Conservation (phyloP, 176 grass and related monocot genomes). For the Musa itinerans region DNA sequence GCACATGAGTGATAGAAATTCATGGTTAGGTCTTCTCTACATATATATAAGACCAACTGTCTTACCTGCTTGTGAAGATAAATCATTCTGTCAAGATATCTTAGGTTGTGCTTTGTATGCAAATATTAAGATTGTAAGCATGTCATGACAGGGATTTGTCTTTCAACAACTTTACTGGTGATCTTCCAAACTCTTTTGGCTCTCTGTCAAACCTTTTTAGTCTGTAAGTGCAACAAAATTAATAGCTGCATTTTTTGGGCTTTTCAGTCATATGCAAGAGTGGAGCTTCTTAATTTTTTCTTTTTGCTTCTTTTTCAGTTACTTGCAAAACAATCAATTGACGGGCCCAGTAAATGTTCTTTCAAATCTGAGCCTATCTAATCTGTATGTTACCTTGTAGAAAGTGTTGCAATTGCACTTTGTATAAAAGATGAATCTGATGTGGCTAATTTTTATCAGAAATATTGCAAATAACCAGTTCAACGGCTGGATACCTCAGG, state of each 20-base stretch:
- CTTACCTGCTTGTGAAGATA: background rate
- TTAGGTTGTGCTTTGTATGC: slow-evolving; percentile 7
- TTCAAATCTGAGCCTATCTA: slow-evolving; percentile 54
- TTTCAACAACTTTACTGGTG: slow-evolving; percentile 62
- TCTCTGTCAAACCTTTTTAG: slow-evolving; percentile 55
- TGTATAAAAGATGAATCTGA: slow-evolving; percentile 9
- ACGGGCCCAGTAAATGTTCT: slow-evolving; percentile 78
- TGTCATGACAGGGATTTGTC: slow-evolving; percentile 66
- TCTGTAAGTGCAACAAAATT: slow-evolving; percentile 42
- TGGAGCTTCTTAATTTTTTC: slow-evolving; percentile 9
- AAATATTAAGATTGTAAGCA: background rate
- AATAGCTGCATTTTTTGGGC: slow-evolving; percentile 1
- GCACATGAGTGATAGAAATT: background rate
- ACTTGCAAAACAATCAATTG: slow-evolving; percentile 72
- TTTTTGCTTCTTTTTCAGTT: slow-evolving; percentile 42
- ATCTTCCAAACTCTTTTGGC: slow-evolving; percentile 73
- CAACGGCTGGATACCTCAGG: slow-evolving; percentile 73
- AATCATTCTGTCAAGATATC: slow-evolving; percentile 1
- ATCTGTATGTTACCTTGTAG: slow-evolving; percentile 56
- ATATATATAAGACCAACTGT: background rate
- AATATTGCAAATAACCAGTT: slow-evolving; percentile 86
- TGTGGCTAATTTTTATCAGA: slow-evolving; percentile 28
- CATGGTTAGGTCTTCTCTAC: background rate
- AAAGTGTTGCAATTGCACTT: slow-evolving; percentile 18
- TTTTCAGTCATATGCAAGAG: too few relatives aligned